These are phyloP conservation scores for Handroanthus guayacan DNA, from an alignment of 257 asterid genomes.

Conservation along the genomic window DNA sequence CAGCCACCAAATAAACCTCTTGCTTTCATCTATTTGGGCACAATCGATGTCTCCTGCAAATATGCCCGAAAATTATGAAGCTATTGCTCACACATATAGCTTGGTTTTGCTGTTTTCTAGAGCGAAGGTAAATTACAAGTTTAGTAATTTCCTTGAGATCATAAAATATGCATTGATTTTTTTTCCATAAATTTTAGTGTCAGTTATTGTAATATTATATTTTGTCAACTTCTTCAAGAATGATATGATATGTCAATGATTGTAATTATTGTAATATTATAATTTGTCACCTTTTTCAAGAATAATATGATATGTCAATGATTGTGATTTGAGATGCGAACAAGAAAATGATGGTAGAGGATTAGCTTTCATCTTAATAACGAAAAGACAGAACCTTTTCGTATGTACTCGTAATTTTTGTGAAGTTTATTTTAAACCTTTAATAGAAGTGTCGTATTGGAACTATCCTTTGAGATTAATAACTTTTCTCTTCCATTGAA, in stretches of 20 bases:
- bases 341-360: no score
- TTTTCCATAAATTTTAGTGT: neutral
- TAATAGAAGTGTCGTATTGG: neutral
- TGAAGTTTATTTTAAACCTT: neutral
- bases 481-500: slow-evolving; percentile 9
- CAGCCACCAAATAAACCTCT: slow-evolving; percentile 84
- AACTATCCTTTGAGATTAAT: neutral
- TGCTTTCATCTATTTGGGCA: slow-evolving; percentile 90
- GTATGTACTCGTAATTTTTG: neutral
- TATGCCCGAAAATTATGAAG: slow-evolving; percentile 90
- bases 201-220: neutral
- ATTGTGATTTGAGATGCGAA: no score
- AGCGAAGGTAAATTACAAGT: slow-evolving; percentile 70
- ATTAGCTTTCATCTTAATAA: no score
- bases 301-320: neutral
- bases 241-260: neutral
- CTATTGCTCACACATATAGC: slow-evolving; percentile 95
- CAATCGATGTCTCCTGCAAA: slow-evolving; percentile 83
- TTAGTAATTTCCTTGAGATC: slow-evolving; percentile 13
- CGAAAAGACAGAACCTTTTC: neutral
- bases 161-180: neutral
- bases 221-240: neutral
- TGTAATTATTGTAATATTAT: neutral
- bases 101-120: slow-evolving; percentile 83
- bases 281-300: neutral